Evolutionary conservation across 73 alveolate species (phyloP), one percentile per base, ranked within the genome.

Genomic region (Loxodes magnus): DNA sequence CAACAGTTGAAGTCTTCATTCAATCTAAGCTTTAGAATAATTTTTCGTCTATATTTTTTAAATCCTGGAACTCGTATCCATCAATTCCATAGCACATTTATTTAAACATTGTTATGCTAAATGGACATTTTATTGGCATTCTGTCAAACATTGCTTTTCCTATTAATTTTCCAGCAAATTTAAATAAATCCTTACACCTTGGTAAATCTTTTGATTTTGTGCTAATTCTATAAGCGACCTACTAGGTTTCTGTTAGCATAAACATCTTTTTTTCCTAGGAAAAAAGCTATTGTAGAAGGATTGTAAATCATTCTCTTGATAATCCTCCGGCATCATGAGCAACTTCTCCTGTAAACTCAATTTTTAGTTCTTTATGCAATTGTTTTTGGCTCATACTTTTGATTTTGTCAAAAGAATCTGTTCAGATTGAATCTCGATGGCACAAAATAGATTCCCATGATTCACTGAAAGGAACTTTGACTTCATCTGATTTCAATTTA

Each of bases 91-190:
- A 72, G 7, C 65, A 17, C 0, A 83, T 37, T 2, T 64, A 65
- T 43, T 79, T 83, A 4, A 83, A 64, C 0, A 83, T 65, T 34
- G 62, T 36, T 28, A 64, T 37, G 34, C 51, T 68, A 10, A 83
- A 71, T 20, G 48, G 64, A 12, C 62, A 53, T 24, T 62, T 43
- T 12, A 83, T 42, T 19, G 95, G 90, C 12, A 72, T 69, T 36
- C 80, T 82, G 24, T 83, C 95, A 62, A 83, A 83, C 20, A 79
- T 39, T 19, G 89, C 79, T 53, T 83, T 83, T 9, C 89, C 95
- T 10, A 83, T 42, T 4, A 83, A 66, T 41, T 52, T 69, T 1
- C 95, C 95, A 3, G 77, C 75, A 57, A 83, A 68, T 35, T 42
- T 64, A 49, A 38, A 70, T 55, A n/a, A n/a, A n/a, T 46, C 59